Conservation (phyloP, 768 basidiomycete species). For the Phylloporus sp. region DNA sequence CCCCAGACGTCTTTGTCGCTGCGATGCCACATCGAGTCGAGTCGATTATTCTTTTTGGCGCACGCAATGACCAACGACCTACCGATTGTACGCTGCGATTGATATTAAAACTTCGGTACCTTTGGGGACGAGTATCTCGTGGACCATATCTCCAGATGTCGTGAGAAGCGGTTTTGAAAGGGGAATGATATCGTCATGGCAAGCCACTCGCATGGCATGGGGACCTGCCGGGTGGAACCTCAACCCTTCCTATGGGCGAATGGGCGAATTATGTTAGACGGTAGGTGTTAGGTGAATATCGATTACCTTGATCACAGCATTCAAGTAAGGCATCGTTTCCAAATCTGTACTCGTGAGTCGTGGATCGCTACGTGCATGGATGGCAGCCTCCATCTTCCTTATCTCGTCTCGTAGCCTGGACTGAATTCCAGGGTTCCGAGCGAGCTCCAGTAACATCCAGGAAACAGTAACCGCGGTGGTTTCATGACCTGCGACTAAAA, state of each 20-base stretch:
- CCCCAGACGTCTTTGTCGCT: slow-evolving; percentile 24
- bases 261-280: slow-evolving; percentile 15
- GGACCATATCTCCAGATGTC: slow-evolving; percentile 38
- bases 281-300: not conserved
- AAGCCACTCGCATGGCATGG: slow-evolving; percentile 45
- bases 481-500: slow-evolving; percentile 50
- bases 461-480: slow-evolving; percentile 50
- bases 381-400: not conserved
- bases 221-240: slow-evolving; percentile 44
- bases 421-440: slow-evolving; percentile 52
- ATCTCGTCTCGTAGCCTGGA: slow-evolving; percentile 43
- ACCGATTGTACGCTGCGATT: slow-evolving; percentile 56
- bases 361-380: not conserved
- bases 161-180: slow-evolving; percentile 48
- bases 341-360: slow-evolving; percentile 32
- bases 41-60: no score
- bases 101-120: slow-evolving; percentile 47
- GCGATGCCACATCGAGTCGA: not conserved
- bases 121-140: slow-evolving; percentile 44
- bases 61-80: not conserved
- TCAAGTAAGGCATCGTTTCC: slow-evolving; percentile 45
- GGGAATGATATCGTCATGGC: slow-evolving; percentile 53
- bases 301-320: slow-evolving; percentile 32
- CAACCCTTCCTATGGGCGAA: slow-evolving; percentile 36
- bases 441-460: slow-evolving; percentile 60